phyloP scores from a whole-genome alignment of 1,284 basidiomycete species.

The Tranzscheliella williamsii region DNA sequence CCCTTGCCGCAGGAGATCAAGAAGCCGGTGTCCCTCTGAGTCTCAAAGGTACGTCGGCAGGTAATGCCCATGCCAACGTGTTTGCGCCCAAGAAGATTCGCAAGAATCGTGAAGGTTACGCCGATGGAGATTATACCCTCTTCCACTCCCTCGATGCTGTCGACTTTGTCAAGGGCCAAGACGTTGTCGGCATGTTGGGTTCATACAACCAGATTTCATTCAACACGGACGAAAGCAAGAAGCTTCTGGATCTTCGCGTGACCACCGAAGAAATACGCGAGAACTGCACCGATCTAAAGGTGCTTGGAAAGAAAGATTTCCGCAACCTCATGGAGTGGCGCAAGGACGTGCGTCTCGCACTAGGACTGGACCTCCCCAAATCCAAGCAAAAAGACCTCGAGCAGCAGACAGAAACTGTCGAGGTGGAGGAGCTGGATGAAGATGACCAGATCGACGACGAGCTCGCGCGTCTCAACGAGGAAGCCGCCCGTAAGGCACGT shows the following conservation, averaged over 20 bases:
- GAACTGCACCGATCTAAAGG: constrained; percentile 90
- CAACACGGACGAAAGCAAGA: constrained; percentile 69
- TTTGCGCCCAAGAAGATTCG: constrained; percentile 97
- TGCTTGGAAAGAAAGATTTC: constrained; percentile 96
- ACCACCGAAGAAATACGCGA: constrained; percentile 74
- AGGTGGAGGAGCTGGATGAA: constrained; percentile 68
- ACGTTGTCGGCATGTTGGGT: constrained; percentile 74
- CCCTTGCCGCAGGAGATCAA: constrained; percentile 9
- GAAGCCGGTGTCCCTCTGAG: constrained; percentile 31
- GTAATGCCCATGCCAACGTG: constrained; percentile 69
- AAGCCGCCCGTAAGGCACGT: constrained; percentile 77
- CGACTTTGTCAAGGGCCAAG: constrained; percentile 71
- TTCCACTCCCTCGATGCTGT: constrained; percentile 76
- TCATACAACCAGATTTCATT: constrained; percentile 83
- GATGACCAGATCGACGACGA: constrained; percentile 69
- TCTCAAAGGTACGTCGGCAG: constrained; percentile 49
- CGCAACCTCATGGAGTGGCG: constrained; percentile 88
- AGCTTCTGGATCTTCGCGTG: constrained; percentile 68
- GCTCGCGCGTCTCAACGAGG: constrained; percentile 82
- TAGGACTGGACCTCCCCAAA: constrained; percentile 44
- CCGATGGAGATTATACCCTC: constrained; percentile 89
- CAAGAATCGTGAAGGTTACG: constrained; percentile 90
- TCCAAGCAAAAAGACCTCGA: constrained; percentile 34
- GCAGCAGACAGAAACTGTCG: constrained; percentile 61
- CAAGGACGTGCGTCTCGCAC: constrained; percentile 72